Conservation (phyloP, 768 basidiomycete species). For the Gloeopeniophorella convolvens region DNA sequence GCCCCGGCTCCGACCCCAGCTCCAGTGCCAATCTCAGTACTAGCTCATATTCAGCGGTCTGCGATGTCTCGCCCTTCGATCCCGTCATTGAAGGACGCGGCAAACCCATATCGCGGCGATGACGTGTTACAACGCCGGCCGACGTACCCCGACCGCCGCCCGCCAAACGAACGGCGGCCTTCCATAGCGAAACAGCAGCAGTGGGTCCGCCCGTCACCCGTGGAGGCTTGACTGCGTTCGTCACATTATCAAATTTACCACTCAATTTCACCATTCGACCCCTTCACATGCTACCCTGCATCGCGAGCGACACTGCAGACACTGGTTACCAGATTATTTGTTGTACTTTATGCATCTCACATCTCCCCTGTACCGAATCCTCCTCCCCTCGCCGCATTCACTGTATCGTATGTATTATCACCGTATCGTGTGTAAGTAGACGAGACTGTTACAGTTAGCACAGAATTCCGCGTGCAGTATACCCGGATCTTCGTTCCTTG, state of each 20-base stretch:
- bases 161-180: conserved; percentile 16
- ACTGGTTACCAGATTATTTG: conserved; percentile 5
- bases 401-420: conserved; percentile 16
- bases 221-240: conserved; percentile 12
- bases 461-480: neutral
- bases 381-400: conserved; percentile 1
- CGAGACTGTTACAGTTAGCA: conserved; percentile 2
- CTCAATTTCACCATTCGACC: neutral
- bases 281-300: neutral
- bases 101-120: conserved; percentile 6
- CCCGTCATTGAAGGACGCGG: conserved; percentile 9
- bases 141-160: conserved; percentile 10
- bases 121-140: conserved; percentile 8
- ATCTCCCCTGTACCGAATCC: no score
- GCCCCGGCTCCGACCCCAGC: neutral
- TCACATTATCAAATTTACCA: neutral
- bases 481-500: conserved; percentile 9
- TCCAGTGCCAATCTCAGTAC: no score
- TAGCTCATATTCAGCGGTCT: conserved; percentile 5
- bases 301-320: conserved; percentile 7
- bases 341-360: conserved; percentile 7
- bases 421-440: conserved; percentile 1
- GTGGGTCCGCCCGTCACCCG: conserved; percentile 14
- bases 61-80: conserved; percentile 7
- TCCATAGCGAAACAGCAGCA: conserved; percentile 16